Percentiles rank a stretch among this genome's conserved stretches.
Conservation (phyloP, 2,329 filamentous ascomycete species). For the Helotiales sp. region DNA sequence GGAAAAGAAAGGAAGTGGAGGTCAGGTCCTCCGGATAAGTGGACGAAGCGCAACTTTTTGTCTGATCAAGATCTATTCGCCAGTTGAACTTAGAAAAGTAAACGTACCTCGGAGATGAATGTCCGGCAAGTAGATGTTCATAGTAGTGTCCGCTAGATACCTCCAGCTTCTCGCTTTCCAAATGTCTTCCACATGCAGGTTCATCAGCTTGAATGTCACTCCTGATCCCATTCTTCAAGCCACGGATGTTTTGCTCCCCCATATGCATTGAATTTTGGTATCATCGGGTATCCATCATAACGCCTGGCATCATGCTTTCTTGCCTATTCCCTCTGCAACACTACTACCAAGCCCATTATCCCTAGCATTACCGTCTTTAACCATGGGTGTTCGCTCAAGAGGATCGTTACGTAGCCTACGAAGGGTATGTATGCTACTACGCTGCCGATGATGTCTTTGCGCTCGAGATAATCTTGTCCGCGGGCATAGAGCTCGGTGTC, state of each 20-base stretch:
- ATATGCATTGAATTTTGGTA: constrained; percentile 12
- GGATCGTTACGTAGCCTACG: constrained; percentile 94
- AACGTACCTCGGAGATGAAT: too few species aligned
- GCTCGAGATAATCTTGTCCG: constrained; percentile 82
- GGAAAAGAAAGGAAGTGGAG: too few species aligned
- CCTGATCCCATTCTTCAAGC: background rate
- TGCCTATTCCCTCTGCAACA: constrained; percentile 90
- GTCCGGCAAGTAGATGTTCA: too few species aligned
- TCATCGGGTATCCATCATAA: constrained; percentile 29
- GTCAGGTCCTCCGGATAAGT: too few species aligned
- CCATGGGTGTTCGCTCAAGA: constrained; percentile 95
- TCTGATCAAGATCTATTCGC: too few species aligned
- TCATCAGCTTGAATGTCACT: background rate
- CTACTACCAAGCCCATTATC: constrained; percentile 91
- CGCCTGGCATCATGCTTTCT: constrained; percentile 16
- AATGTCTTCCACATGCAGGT: too few species aligned
- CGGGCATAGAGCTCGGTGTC: constrained; percentile 88
- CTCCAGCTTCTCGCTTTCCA: too few species aligned
- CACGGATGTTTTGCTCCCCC: too few species aligned
- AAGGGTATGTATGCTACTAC: constrained; percentile 91
- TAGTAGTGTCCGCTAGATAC: too few species aligned
- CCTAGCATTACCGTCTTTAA: constrained; percentile 93
- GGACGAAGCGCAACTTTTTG: too few species aligned
- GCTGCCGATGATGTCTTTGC: constrained; percentile 89
- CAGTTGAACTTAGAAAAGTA: too few species aligned